Conservation (phyloP, 2,329 filamentous ascomycete genomes). For the Westerdykella aurantiaca region DNA sequence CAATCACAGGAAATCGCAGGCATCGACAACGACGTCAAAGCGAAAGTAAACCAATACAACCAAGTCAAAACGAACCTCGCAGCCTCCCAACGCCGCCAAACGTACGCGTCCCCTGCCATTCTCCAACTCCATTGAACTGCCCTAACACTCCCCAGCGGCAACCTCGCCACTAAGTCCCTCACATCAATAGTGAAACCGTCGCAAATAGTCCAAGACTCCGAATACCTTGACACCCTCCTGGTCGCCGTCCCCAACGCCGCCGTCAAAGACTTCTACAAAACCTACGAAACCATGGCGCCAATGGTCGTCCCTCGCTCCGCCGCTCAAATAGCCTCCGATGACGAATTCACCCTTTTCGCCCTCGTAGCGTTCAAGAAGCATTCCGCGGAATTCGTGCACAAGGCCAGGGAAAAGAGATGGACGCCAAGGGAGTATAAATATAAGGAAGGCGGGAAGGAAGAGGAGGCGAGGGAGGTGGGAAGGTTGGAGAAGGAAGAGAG, state of each 20-base stretch:
- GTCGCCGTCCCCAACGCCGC: constrained; percentile 75
- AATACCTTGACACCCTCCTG: constrained; percentile 94
- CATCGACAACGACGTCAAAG: constrained; percentile 93
- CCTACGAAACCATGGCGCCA: constrained; percentile 79
- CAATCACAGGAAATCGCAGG: constrained; percentile 68
- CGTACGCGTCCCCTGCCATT: constrained; percentile 48
- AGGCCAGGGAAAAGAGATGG: constrained; percentile 89
- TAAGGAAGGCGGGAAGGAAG: constrained; percentile 80
- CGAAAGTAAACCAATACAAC: constrained; percentile 93
- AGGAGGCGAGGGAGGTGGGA: constrained; percentile 81
- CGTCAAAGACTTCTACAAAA: constrained; percentile 81
- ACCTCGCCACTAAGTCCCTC: constrained; percentile 88
- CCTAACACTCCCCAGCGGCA: constrained; percentile 56
- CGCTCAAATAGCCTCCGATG: constrained; percentile 71
- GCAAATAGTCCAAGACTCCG: constrained; percentile 74
- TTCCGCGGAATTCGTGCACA: constrained; percentile 79
- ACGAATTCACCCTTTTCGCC: constrained; percentile 82
- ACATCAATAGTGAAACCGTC: constrained; percentile 76
- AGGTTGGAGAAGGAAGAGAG: constrained; percentile 76
- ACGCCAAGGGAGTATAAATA: constrained; percentile 92
- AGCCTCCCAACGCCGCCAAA: constrained; percentile 78
- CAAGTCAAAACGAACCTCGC: constrained; percentile 79
- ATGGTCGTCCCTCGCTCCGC: constrained; percentile 94
- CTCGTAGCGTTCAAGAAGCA: constrained; percentile 94
- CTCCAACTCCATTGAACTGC: not conserved